These are phyloP conservation scores for Botrytis medusae DNA, from an alignment of 2,329 filamentous ascomycete genomes.

Conservation along the genomic window DNA sequence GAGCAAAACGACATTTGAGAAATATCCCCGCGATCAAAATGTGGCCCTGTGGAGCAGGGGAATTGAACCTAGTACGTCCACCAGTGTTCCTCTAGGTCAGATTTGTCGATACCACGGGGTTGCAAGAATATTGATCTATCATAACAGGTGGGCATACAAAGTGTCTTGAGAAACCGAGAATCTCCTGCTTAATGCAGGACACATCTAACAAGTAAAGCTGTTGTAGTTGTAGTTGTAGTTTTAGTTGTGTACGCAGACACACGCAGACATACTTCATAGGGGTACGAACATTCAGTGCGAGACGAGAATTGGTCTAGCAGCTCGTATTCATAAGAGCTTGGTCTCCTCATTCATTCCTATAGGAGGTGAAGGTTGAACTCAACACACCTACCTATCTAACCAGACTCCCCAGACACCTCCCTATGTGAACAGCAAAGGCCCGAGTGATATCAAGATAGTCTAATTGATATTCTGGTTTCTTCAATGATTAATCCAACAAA, in stretches of 20 bases:
- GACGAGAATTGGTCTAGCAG: background rate
- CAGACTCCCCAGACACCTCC: background rate
- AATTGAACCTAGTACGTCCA: background rate
- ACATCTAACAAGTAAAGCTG: background rate
- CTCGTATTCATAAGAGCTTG: background rate
- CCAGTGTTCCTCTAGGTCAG: background rate
- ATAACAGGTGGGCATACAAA: background rate
- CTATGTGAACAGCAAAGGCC: background rate
- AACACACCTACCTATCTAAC: background rate
- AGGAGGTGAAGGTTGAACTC: background rate
- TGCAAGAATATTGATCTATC: slow-evolving; percentile 12
- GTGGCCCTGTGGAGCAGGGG: slow-evolving; percentile 1
- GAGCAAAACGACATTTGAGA: slow-evolving; percentile 10
- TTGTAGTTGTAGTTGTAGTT: background rate
- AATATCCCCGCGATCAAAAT: slow-evolving; percentile 15
- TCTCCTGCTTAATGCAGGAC: background rate
- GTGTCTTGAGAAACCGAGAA: background rate
- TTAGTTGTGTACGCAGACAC: background rate
- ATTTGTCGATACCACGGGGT: background rate
- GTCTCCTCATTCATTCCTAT: background rate
- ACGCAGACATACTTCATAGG: background rate
- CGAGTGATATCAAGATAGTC: background rate
- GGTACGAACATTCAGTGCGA: background rate
- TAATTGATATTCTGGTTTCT: background rate
- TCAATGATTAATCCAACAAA: background rate